Percentiles rank a stretch among this genome's conserved stretches.
Evolutionary conservation across 2,329 filamentous ascomycete species (phyloP).

Genomic region (Stenocarpella maydis): DNA sequence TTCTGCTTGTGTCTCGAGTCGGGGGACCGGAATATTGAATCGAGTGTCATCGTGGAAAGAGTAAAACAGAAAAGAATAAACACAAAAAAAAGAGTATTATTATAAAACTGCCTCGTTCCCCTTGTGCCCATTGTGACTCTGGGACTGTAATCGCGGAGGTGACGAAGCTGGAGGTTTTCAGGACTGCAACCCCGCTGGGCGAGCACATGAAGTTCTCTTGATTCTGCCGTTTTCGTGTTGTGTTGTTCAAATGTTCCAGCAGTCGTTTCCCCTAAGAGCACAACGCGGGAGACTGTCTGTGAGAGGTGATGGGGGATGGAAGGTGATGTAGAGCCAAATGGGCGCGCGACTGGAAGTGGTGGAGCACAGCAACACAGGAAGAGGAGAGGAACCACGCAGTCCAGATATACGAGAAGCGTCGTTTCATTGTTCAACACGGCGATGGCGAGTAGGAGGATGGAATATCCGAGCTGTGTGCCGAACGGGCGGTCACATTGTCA

Average conservation of each 20-base stretch:
- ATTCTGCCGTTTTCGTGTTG: background rate
- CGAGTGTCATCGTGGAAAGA: background rate
- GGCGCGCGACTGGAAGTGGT: background rate
- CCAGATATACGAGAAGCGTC: too few relatives aligned
- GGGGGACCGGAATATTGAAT: background rate
- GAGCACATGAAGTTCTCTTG: background rate
- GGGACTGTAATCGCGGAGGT: background rate
- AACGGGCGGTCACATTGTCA: background rate
- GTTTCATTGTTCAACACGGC: background rate
- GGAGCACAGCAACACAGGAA: too few relatives aligned
- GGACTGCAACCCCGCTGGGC: background rate
- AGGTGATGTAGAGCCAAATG: background rate
- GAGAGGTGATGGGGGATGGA: background rate
- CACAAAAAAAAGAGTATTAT: conserved; percentile 5
- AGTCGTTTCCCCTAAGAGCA: too few relatives aligned
- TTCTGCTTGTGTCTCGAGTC: background rate
- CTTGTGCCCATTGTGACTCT: background rate
- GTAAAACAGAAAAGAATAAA: background rate
- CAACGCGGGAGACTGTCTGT: background rate
- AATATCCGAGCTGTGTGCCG: background rate
- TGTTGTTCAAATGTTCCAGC: background rate
- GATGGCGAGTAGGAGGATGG: background rate
- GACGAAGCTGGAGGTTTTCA: background rate
- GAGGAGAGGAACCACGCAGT: background rate
- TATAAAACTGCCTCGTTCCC: background rate